Conservation (phyloP, 768 basidiomycete genomes). For the Kwoniella dendrophila region DNA sequence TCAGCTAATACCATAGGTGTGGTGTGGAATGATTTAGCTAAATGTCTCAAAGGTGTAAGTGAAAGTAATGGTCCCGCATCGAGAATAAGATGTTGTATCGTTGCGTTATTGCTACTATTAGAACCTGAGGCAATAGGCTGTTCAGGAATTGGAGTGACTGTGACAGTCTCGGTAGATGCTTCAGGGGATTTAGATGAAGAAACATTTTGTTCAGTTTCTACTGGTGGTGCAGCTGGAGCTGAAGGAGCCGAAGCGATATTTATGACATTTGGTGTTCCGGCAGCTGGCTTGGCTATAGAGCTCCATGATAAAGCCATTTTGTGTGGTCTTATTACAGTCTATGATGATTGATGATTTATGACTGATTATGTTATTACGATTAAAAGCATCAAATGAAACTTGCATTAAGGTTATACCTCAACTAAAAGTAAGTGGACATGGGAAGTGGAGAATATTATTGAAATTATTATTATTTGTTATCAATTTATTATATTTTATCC, state of each 20-base stretch:
- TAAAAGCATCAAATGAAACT: too few species aligned
- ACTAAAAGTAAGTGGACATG: too few species aligned
- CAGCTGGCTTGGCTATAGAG: constrained; percentile 30
- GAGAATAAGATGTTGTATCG: constrained; percentile 70
- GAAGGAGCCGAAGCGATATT: constrained; percentile 13
- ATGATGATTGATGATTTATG: not conserved
- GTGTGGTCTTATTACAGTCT: not conserved
- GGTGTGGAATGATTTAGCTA: constrained; percentile 82
- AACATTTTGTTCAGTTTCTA: not conserved
- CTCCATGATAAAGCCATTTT: constrained; percentile 47
- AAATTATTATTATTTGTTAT: not conserved
- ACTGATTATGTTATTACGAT: too few species aligned
- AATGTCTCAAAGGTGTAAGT: constrained; percentile 75
- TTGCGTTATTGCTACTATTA: not conserved
- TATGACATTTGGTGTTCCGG: constrained; percentile 23
- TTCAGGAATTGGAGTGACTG: not conserved
- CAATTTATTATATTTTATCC: constrained; percentile 1
- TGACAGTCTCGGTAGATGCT: too few species aligned
- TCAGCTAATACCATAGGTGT: constrained; percentile 89
- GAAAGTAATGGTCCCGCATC: constrained; percentile 93
- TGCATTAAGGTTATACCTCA: too few species aligned
- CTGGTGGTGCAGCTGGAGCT: not conserved
- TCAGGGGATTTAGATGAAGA: not conserved
- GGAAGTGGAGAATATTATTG: not conserved
- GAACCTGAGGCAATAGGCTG: not conserved